A percentile compares a stretch with the other conserved stretches of the same genome.
These are phyloP conservation scores for Eremomyces bilateralis DNA, from an alignment of 495 filamentous ascomycete genomes.

Conservation along the genomic window DNA sequence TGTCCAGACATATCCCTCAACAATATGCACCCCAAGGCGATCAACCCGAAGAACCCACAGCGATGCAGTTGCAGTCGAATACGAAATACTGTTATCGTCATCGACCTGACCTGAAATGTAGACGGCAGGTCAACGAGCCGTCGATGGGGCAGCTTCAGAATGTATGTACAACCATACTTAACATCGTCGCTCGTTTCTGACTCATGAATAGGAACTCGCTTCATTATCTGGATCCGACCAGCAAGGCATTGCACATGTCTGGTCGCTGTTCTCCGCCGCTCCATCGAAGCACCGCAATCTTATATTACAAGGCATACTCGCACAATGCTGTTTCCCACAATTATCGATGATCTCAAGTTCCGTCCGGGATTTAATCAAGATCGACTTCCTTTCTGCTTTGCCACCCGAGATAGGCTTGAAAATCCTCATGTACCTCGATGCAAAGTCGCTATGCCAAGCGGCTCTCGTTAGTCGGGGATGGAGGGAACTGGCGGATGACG, in stretches of 20 bases:
- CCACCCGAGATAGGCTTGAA: constrained; percentile 83
- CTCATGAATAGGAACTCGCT: constrained; percentile 56
- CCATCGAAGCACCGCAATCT: constrained; percentile 82
- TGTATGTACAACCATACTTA: constrained; percentile 26
- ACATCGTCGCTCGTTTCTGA: too few relatives aligned
- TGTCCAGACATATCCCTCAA: constrained; percentile 14
- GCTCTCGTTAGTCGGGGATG: constrained; percentile 84
- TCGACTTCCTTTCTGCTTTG: constrained; percentile 79
- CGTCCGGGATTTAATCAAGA: constrained; percentile 78
- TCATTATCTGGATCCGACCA: constrained; percentile 62
- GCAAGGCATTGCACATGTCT: constrained; percentile 86
- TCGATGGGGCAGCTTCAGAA: constrained; percentile 88
- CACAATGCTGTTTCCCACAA: constrained; percentile 93
- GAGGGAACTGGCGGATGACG: constrained; percentile 75
- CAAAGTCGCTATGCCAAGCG: constrained; percentile 87
- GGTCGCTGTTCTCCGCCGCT: constrained; percentile 92
- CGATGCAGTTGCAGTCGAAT: constrained; percentile 30
- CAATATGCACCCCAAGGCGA: constrained; percentile 12
- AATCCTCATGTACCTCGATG: constrained; percentile 82
- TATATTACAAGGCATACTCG: constrained; percentile 85
- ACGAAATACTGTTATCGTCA: constrained; percentile 94
- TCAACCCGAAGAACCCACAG: constrained; percentile 1
- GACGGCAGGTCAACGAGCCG: constrained; percentile 75
- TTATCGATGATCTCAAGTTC: constrained; percentile 74
- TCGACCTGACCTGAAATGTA: constrained; percentile 80